Conservation (phyloP, 2,329 filamentous ascomycete genomes). For the Claviceps humidiphila region DNA sequence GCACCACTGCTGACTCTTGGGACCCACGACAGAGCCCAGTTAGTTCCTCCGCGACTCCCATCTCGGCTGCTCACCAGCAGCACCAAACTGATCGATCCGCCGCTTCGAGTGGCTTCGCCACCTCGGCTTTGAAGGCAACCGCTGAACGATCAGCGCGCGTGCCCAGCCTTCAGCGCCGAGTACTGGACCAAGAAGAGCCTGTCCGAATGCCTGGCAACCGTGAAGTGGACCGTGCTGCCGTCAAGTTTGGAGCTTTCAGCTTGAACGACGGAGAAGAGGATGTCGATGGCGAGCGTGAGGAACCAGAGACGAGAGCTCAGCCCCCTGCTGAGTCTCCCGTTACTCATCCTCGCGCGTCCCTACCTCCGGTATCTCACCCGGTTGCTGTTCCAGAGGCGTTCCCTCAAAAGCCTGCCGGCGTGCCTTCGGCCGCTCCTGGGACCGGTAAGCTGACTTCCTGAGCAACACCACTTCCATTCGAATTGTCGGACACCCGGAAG, state of each 20-base stretch:
- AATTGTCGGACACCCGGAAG: not conserved
- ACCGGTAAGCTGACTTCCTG: slow-evolving; percentile 15
- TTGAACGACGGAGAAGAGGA: slow-evolving; percentile 74
- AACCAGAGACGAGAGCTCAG: slow-evolving; percentile 86
- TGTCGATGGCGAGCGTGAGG: slow-evolving; percentile 87
- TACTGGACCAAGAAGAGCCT: slow-evolving; percentile 91
- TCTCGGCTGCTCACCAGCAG: slow-evolving; percentile 50
- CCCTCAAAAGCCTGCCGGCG: slow-evolving; percentile 39
- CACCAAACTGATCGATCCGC: slow-evolving; percentile 40
- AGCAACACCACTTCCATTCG: slow-evolving; percentile 10
- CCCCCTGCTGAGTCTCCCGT: slow-evolving; percentile 88
- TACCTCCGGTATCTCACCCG: slow-evolving; percentile 58
- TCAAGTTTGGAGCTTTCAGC: slow-evolving; percentile 94
- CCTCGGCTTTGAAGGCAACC: slow-evolving; percentile 72
- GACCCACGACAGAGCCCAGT: slow-evolving; percentile 51
- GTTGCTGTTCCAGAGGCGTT: slow-evolving; percentile 42
- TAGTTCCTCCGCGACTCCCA: slow-evolving; percentile 51
- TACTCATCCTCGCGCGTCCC: slow-evolving; percentile 68
- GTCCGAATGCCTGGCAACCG: slow-evolving; percentile 98
- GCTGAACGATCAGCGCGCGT: slow-evolving; percentile 49
- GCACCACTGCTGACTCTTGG: slow-evolving; percentile 77
- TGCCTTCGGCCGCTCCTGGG: slow-evolving; percentile 17
- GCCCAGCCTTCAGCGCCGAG: slow-evolving; percentile 70
- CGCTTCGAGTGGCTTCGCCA: slow-evolving; percentile 53
- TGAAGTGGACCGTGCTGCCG: slow-evolving; percentile 80